These are phyloP conservation scores for Fraxinus sp. DNA, from an alignment of 305 asterid genomes.

Conservation along the genomic window DNA sequence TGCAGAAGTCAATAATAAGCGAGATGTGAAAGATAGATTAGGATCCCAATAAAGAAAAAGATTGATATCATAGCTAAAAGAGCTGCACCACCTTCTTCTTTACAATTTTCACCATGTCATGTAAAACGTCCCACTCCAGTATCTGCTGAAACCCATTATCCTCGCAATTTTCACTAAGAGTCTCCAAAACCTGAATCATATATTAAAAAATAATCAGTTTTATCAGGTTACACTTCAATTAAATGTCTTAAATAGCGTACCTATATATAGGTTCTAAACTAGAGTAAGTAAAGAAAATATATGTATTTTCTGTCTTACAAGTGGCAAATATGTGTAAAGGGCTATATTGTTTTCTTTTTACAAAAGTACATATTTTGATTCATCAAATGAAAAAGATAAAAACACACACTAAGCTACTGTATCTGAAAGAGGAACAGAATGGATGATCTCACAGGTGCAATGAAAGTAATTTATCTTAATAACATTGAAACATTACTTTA, in stretches of 20 bases:
- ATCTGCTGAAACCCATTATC: slow-evolving; percentile 83
- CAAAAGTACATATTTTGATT: not conserved
- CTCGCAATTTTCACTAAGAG: slow-evolving; percentile 89
- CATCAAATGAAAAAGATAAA: not conserved
- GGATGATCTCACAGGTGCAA: not conserved
- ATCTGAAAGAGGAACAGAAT: not conserved
- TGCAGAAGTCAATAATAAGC: slow-evolving; percentile 37
- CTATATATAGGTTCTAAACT: not conserved
- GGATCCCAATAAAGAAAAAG: not conserved
- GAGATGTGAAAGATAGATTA: slow-evolving; percentile 1
- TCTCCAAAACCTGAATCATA: slow-evolving; percentile 79
- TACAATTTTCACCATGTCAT: slow-evolving; percentile 92
- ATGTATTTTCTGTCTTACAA: not conserved
- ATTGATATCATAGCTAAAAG: slow-evolving; percentile 9
- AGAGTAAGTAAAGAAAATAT: not conserved
- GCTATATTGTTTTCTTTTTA: not conserved
- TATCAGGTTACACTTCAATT: not conserved
- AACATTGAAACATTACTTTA: not conserved
- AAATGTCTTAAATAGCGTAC: not conserved
- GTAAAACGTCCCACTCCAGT: slow-evolving; percentile 79
- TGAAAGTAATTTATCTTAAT: not conserved
- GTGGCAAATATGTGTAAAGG: not conserved
- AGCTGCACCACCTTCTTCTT: slow-evolving; percentile 66
- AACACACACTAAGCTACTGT: not conserved
- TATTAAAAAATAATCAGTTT: slow-evolving; percentile 10